Base-by-base conservation (phyloP, 306 rosid species). In the Citrullus colocynthis region DNA sequence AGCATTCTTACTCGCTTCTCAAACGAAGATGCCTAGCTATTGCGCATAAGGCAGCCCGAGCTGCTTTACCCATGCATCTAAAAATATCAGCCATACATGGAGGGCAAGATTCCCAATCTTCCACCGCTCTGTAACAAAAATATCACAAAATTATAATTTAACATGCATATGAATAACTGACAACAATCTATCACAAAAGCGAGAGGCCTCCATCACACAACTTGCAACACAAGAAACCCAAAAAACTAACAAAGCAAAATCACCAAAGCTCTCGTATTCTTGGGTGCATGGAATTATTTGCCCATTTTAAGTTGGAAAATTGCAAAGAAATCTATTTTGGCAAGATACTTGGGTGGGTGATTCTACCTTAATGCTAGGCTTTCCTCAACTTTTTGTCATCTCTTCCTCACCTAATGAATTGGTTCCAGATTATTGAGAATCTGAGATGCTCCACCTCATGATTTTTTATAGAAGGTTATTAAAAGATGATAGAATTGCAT, bases 11-110 rank as follows among this genome's bases (percentile, higher is more conserved):
- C 97, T 95, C 96, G 99, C 93, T 92, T 82, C 91, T 86, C 78
- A 95, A 82, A 64, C 97, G 99, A 82, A 95, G 88, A 88, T 92
- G 91, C 86, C 96, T 90, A 41, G 99, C 97, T 70, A 95, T 88
- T 70, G 97, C 97, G 74, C 85, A 88, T 79, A 95, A 82, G 49
- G 96, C 89, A 66, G 80, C 84, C 57, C 90, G 97, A 80, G 97
- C 90, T 4, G 88, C 99, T 89, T 88, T 95, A 75, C 99, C 99
- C 97, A 95, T 91, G 84, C 97, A 95, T 87, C 97, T 86, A 79
- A 88, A 95, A 34, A 87, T 80, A 79, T 95, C 99, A 72, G 93
- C 87, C 97, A 92, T 87, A 78, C 99, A 88, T 7, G 99, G 99
- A 14, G 99, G 99, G 45, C 96, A 92, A 37, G 92, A 92, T 83